phyloP scores from a whole-genome alignment of 345 rosid genomes.

The Eucalyptus caleyi region DNA sequence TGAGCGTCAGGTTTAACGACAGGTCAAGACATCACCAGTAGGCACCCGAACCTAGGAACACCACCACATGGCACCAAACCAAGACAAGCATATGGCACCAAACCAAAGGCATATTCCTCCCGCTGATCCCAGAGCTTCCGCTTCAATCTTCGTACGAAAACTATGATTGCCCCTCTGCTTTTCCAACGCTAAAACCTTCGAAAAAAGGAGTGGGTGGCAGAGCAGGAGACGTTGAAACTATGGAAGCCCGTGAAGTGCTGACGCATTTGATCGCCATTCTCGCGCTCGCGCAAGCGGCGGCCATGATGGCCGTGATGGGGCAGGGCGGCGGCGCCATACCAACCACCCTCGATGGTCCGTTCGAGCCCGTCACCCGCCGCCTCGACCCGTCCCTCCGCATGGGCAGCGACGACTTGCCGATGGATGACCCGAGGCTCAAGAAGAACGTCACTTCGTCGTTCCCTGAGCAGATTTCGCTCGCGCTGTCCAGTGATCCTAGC shows the following conservation, averaged over 20 bases:
- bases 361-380: slow-evolving; percentile 45
- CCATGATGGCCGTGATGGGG: background rate
- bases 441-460: slow-evolving; percentile 37
- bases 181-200: background rate
- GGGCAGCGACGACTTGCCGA: slow-evolving; percentile 77
- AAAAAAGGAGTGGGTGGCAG: background rate
- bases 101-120: background rate
- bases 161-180: background rate
- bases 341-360: slow-evolving; percentile 75
- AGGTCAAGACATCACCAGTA: background rate
- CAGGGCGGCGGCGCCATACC: slow-evolving; percentile 10
- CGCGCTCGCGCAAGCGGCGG: background rate
- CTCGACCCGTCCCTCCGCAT: slow-evolving; percentile 65
- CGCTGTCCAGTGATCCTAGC: slow-evolving; percentile 44
- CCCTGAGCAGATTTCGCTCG: slow-evolving; percentile 70
- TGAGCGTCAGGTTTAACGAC: background rate
- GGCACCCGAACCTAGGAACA: background rate
- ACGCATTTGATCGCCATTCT: background rate
- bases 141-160: background rate
- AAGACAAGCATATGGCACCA: background rate
- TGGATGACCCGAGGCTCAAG: slow-evolving; percentile 53
- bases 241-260: background rate
- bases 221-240: background rate
- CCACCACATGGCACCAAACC: background rate
- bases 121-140: background rate